Evolutionary conservation across 2,329 filamentous ascomycete genomes (phyloP), one percentile per base, ranked within the genome.

Genomic region (Aspergillus chevalieri): DNA sequence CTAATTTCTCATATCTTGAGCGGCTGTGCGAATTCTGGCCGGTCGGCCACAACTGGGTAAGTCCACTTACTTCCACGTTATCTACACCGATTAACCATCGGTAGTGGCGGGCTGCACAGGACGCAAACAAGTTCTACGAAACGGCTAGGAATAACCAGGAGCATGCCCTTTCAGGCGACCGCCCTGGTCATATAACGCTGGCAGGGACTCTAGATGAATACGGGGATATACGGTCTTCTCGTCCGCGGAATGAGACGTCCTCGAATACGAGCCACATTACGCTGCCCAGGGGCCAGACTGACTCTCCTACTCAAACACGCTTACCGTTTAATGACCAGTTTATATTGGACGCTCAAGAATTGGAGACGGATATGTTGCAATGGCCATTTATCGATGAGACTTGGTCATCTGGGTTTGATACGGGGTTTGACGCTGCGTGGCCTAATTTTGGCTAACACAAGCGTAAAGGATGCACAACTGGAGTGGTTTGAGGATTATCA

Each of bases 321-420:
- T 55, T 17, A 47, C 43, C 15, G 15, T 50, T 9, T 44, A 55
- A 14, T 48, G 56, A 58, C 1, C 44, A 49, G 24, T 8, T 33
- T 41, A 22, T 51, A 8, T 26, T 46, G 39, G 46, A 53, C 10
- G 51, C 50, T 42, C 59, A 63, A 43, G 64, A 68, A 17, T 46
- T 68, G 1, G 65, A 68, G 41, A 57, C 60, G 3, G 66, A 68
- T 44, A 66, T 69, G 61, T 58, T 67, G 44, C 65, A 69, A 48
- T 69, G 66, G 66, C 66, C 66, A 0, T 69, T 69, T 33, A 63
- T 69, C 24, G 65, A 68, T 44, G 66, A 60, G 17, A 63, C 64
- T 3, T 69, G 66, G 66, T 64, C 66, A 6, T 53, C 57, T 15
- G 66, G 66, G 3, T 66, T 69, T 49, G 65, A 66, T 45, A 56